Conservation (phyloP, 2,329 filamentous ascomycete genomes). For the Fusarium paranaense region DNA sequence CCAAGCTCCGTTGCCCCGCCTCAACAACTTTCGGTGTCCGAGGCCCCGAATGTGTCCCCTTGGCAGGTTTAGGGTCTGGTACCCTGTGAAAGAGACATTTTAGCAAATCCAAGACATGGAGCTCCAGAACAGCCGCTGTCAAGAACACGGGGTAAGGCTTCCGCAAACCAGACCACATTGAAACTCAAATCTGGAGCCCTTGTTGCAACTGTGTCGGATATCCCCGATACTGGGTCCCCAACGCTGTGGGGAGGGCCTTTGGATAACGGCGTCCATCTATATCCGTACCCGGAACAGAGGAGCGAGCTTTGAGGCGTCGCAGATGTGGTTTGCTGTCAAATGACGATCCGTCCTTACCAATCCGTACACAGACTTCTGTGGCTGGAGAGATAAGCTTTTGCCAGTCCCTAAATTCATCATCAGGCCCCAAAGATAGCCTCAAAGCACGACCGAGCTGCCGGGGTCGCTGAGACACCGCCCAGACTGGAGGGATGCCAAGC, state of each 20-base stretch:
- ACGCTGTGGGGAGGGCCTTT: neutral
- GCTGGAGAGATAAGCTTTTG: neutral
- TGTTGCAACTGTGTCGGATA: neutral
- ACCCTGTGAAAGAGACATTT: neutral
- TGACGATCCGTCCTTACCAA: neutral
- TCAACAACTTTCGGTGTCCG: neutral
- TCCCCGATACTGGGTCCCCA: neutral
- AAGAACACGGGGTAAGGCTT: neutral
- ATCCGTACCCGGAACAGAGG: neutral
- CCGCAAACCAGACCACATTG: neutral
- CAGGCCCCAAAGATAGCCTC: neutral
- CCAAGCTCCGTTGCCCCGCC: neutral
- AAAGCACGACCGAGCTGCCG: neutral
- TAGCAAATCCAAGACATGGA: neutral
- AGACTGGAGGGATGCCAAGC: neutral
- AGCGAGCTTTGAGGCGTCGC: neutral
- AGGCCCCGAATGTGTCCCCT: neutral
- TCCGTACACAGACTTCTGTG: neutral
- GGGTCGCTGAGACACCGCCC: neutral
- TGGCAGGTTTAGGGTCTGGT: neutral
- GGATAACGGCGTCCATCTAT: neutral
- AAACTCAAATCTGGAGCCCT: neutral
- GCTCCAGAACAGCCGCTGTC: neutral
- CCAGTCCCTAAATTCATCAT: neutral
- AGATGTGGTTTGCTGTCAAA: neutral